Evolutionary conservation across 225 moss, liverwort and hornwort genomes (phyloP).

Genomic region (Marchantia paleacea): DNA sequence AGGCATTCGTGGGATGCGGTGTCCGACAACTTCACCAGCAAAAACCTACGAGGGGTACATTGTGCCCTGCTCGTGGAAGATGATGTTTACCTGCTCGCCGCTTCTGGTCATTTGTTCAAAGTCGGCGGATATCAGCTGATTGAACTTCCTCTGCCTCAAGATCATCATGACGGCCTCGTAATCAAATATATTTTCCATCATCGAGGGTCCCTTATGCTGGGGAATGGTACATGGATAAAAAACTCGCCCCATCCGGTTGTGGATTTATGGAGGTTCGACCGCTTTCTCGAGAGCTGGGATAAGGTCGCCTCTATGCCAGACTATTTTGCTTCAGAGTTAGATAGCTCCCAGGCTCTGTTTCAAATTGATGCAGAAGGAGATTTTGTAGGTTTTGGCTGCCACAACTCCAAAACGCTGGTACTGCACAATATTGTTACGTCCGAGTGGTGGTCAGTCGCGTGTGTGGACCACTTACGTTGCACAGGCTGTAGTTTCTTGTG

Average conservation of each 20-base stretch:
- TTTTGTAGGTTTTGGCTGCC: slow-evolving; percentile 34
- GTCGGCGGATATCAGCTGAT: slow-evolving; percentile 24
- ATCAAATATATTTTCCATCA: slow-evolving; percentile 45
- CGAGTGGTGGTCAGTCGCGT: slow-evolving; percentile 40
- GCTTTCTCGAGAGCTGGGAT: slow-evolving; percentile 25
- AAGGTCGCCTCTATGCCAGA: slow-evolving; percentile 35
- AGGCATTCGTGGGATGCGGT: slow-evolving; percentile 38
- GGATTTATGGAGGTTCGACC: slow-evolving; percentile 43
- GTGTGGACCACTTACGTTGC: slow-evolving; percentile 34
- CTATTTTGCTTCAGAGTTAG: slow-evolving; percentile 25
- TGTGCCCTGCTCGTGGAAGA: slow-evolving; percentile 34
- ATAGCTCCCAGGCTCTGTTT: slow-evolving; percentile 33
- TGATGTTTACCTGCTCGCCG: slow-evolving; percentile 40
- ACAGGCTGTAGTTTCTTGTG: slow-evolving; percentile 39
- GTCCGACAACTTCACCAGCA: slow-evolving; percentile 28
- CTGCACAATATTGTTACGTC: slow-evolving; percentile 35
- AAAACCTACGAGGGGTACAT: slow-evolving; percentile 32
- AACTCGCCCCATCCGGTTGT: slow-evolving; percentile 27
- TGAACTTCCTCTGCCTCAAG: slow-evolving; percentile 33
- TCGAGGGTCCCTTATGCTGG: slow-evolving; percentile 38
- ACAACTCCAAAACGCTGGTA: slow-evolving; percentile 32
- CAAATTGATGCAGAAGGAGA: slow-evolving; percentile 44
- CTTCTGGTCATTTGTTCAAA: slow-evolving; percentile 22
- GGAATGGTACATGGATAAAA: slow-evolving; percentile 24
- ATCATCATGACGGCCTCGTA: slow-evolving; percentile 20